Conservation (phyloP, 2,329 filamentous ascomycete genomes). For the Fusarium denticulatum region DNA sequence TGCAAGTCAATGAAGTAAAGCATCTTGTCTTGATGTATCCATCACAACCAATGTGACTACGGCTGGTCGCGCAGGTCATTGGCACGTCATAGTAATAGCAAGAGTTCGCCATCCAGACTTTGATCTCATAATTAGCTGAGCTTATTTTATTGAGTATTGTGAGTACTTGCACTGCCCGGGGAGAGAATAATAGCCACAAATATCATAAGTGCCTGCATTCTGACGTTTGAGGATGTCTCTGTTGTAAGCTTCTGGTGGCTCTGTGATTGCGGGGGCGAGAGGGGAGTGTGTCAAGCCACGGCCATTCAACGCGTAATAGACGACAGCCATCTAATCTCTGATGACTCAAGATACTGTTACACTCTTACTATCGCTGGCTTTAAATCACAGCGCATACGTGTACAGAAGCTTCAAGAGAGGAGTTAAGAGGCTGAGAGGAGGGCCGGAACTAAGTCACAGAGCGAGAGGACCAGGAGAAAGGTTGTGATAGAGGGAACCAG, state of each 20-base stretch:
- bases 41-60: not conserved
- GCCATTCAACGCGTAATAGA: not conserved
- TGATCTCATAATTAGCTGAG: not conserved
- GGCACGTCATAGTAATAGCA: not conserved
- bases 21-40: not conserved
- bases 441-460: not conserved
- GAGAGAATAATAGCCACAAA: not conserved
- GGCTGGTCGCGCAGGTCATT: not conserved
- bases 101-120: not conserved
- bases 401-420: not conserved
- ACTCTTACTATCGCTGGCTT: not conserved
- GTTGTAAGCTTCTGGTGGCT: not conserved
- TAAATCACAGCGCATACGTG: too few species aligned
- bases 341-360: too few species aligned
- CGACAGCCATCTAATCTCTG: not conserved
- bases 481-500: too few species aligned
- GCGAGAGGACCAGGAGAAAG: not conserved
- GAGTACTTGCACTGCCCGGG: not conserved
- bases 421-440: too few species aligned
- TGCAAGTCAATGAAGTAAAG: not conserved
- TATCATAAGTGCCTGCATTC: not conserved
- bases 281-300: not conserved
- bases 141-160: accelerated
- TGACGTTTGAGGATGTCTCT: not conserved
- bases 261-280: not conserved